A percentile compares a stretch with the other conserved stretches of the same genome.
Evolutionary conservation across 140 eudicot genomes (phyloP).

Genomic region (Ambrosia hybrid): DNA sequence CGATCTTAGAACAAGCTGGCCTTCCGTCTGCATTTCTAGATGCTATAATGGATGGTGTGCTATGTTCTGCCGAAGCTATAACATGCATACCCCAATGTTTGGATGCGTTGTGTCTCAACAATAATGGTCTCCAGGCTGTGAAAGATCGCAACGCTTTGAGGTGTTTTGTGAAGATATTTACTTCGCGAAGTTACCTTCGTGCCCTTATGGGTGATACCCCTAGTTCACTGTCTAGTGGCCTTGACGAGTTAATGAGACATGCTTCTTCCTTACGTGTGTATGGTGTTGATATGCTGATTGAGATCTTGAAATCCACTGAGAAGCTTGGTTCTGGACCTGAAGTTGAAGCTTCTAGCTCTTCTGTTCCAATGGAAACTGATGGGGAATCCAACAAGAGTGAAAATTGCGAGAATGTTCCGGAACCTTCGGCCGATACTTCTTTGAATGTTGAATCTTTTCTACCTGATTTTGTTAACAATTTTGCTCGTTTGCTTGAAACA

Average conservation of each 20-base stretch:
- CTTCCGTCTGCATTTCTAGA: slow-evolving; percentile 96
- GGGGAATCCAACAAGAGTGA: slow-evolving; percentile 25
- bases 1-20: slow-evolving; percentile 86
- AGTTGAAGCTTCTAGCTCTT: slow-evolving; percentile 36
- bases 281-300: slow-evolving; percentile 94
- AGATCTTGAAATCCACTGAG: slow-evolving; percentile 64
- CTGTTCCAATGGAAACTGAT: slow-evolving; percentile 97
- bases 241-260: slow-evolving; percentile 98
- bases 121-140: slow-evolving; percentile 94
- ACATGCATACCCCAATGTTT: slow-evolving; percentile 99
- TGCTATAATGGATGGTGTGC: slow-evolving; percentile 91
- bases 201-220: slow-evolving; percentile 87
- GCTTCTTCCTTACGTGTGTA: slow-evolving; percentile 87
- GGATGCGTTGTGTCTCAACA: slow-evolving; percentile 92
- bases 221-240: slow-evolving; percentile 86
- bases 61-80: slow-evolving; percentile 96
- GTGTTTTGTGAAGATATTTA: slow-evolving; percentile 95
- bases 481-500: slow-evolving; percentile 86
- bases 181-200: slow-evolving; percentile 71
- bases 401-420: slow-evolving; percentile 15
- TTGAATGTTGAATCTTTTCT: slow-evolving; percentile 64
- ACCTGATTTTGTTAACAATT: slow-evolving; percentile 87
- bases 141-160: slow-evolving; percentile 90
- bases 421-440: slow-evolving; percentile 54
- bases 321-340: slow-evolving; percentile 76